Base-by-base conservation (phyloP, 2,329 filamentous ascomycete species). In the Sclerotinia nivalis region DNA sequence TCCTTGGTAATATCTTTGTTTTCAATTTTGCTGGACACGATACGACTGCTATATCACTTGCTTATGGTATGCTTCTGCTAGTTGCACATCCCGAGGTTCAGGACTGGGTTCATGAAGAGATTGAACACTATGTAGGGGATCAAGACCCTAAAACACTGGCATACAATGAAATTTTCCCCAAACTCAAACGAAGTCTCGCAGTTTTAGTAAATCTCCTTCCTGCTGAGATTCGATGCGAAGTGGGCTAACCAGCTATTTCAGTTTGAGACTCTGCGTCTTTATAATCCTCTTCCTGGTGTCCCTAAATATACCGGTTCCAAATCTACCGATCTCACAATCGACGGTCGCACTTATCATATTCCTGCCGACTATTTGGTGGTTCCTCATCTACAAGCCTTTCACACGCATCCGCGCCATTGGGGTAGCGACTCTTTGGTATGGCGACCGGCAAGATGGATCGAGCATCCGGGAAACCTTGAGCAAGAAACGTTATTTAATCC, bases 201-300 rank as follows among this genome's bases (percentile, higher is more conserved):
- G 73, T 81, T 10, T 69, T 84, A 75, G 73, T 74, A 72, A 50
- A 70, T 45, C 20, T 20, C 28, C 6, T 12, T 40, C 7, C 18
- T 34, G 10, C 4, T 6, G 28, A 49, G 12, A 58, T 49, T 28
- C 10, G 20, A 6, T 10, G 10, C 62, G 25, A 3, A n/a, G 18
- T 22, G 12, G 25, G 34, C 55, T 69, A 20, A 69, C 43, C 20
- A 18, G 9, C 22, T 28, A 25, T 28, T 56, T n/a, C 31, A 75
- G 73, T 76, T 79, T 37, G 83, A 85, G 72, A 83, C 84, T 55
- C 80, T 88, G 15, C 83, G 86, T 50, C 76, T 88, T 15, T 79
- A 86, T 22, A 83, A 84, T 7, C 85, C 86, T 0, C 82, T 87
- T 43, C 77, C 84, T 69, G 82, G 81, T 62, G 86, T 88, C 50